phyloP scores from a whole-genome alignment of 768 basidiomycete species.

The Naganishia vishniacii region DNA sequence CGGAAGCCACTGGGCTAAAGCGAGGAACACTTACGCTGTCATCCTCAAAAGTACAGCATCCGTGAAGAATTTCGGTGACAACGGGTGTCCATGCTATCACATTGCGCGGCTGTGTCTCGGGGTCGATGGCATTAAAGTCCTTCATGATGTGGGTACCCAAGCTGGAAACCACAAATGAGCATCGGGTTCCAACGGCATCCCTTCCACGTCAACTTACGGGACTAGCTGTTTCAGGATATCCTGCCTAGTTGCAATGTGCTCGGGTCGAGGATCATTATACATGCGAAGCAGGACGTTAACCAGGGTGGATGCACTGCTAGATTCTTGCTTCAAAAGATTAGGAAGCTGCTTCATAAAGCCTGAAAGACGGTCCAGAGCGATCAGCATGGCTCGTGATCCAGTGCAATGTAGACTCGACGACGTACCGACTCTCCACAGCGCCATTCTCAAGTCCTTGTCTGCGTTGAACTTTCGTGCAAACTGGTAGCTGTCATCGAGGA shows the following conservation, averaged over 20 bases:
- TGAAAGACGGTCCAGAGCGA: constrained; percentile 44
- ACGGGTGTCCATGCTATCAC: constrained; percentile 99
- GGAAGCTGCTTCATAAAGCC: constrained; percentile 99
- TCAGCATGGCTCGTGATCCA: not conserved
- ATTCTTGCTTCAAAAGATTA: constrained; percentile 95
- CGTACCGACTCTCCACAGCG: constrained; percentile 98
- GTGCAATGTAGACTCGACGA: constrained; percentile 32
- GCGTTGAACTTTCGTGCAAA: constrained; percentile 97
- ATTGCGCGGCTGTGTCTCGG: constrained; percentile 89
- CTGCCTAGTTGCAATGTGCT: constrained; percentile 56
- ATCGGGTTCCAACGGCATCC: no score
- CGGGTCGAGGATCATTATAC: constrained; percentile 85
- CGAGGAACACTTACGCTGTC: constrained; percentile 64
- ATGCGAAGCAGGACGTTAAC: constrained; percentile 86
- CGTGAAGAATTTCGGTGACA: constrained; percentile 85
- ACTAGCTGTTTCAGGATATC: constrained; percentile 68
- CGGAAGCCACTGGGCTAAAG: not conserved
- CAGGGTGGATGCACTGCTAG: constrained; percentile 88
- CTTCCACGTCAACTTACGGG: constrained; percentile 59
- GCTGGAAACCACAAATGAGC: constrained; percentile 50
- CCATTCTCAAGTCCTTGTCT: constrained; percentile 91
- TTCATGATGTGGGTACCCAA: constrained; percentile 79
- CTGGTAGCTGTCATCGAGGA: constrained; percentile 93
- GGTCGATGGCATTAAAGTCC: constrained; percentile 81
- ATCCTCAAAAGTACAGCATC: constrained; percentile 82